phyloP scores from a whole-genome alignment of 331 rosid species.

The Acacia pycnantha region DNA sequence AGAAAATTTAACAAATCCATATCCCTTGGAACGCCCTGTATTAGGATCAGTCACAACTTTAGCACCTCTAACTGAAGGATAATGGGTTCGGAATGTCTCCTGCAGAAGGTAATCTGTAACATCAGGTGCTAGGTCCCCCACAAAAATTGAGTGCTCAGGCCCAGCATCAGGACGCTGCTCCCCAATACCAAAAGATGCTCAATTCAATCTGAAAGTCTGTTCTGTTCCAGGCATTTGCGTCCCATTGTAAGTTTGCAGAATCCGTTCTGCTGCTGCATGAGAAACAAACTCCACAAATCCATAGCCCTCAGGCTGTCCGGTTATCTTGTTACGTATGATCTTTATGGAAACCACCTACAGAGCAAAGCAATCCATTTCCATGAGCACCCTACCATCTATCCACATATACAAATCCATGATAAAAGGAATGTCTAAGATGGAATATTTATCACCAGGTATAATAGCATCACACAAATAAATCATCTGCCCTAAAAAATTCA shows the following conservation, averaged over 20 bases:
- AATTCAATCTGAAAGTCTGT: slow-evolving; percentile 73
- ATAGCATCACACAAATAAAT: background rate
- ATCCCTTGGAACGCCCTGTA: slow-evolving; percentile 87
- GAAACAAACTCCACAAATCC: slow-evolving; percentile 90
- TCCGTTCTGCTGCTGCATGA: slow-evolving; percentile 82
- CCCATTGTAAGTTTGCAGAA: slow-evolving; percentile 81
- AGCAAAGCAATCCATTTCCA: slow-evolving; percentile 9
- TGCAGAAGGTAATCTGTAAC: slow-evolving; percentile 84
- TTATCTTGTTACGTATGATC: slow-evolving; percentile 84
- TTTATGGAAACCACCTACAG: slow-evolving; percentile 74
- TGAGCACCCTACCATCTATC: background rate
- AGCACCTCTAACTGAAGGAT: slow-evolving; percentile 89
- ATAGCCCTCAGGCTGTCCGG: slow-evolving; percentile 87
- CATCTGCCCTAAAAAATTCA: background rate
- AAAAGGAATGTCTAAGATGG: background rate
- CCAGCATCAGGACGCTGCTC: slow-evolving; percentile 80
- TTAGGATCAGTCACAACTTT: slow-evolving; percentile 86
- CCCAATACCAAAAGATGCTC: slow-evolving; percentile 96
- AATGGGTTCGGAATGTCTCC: slow-evolving; percentile 72
- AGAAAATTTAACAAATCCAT: slow-evolving; percentile 90
- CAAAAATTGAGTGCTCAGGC: slow-evolving; percentile 88
- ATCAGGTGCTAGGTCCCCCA: slow-evolving; percentile 85
- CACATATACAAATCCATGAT: background rate
- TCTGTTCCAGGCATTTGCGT: slow-evolving; percentile 90
- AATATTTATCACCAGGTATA: background rate